Conservation (phyloP, 2,329 filamentous ascomycete genomes). For the Neonectria punicea region DNA sequence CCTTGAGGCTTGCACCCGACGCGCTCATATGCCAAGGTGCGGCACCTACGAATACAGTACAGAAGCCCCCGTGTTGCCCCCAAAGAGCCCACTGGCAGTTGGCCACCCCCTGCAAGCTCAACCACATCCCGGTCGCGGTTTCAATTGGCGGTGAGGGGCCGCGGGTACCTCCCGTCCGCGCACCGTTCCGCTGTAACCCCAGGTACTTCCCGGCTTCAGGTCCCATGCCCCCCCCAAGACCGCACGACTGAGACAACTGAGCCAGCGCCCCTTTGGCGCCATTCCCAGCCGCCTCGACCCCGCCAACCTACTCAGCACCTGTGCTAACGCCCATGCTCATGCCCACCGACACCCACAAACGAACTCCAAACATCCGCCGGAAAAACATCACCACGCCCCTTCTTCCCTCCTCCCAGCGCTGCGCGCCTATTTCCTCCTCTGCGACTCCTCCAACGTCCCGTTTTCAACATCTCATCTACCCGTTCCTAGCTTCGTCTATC, state of each 20-base stretch:
- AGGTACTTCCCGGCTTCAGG: conserved; percentile 24
- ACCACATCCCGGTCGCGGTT: conserved; percentile 33
- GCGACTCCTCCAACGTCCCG: conserved; percentile 35
- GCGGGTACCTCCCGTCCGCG: conserved; percentile 28
- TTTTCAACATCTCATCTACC: conserved; percentile 34
- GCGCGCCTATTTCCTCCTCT: conserved; percentile 47
- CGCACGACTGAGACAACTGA: conserved; percentile 12
- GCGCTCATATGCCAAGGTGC: neutral
- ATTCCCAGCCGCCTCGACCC: conserved; percentile 32
- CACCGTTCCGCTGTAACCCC: conserved; percentile 10
- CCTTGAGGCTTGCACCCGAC: neutral
- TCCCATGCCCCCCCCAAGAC: neutral
- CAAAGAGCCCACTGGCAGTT: conserved; percentile 11
- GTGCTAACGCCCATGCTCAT: conserved; percentile 21
- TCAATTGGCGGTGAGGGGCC: conserved; percentile 45
- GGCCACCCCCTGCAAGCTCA: conserved; percentile 38
- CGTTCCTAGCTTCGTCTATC: conserved; percentile 38
- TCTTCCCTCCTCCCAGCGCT: conserved; percentile 47
- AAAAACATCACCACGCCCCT: conserved; percentile 49
- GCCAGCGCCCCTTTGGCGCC: conserved; percentile 25
- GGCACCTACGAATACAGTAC: neutral
- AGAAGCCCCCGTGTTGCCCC: neutral
- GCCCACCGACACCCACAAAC: conserved; percentile 40
- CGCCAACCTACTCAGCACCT: conserved; percentile 31
- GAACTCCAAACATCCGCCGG: conserved; percentile 45